Conservation (phyloP, 2,329 filamentous ascomycete genomes). For the Alternaria hordeiaustralica region DNA sequence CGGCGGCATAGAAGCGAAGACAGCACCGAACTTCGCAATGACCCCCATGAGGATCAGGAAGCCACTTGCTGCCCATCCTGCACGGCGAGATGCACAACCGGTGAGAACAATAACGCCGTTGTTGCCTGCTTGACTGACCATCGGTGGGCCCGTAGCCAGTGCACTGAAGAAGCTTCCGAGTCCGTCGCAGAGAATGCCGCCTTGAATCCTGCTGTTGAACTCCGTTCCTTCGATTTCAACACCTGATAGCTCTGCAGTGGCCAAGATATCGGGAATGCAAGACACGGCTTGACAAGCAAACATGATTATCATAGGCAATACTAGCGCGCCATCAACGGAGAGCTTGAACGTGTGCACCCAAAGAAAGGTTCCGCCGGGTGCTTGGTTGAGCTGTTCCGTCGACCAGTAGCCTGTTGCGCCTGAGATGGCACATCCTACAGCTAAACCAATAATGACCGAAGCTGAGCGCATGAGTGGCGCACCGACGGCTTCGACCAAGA, state of each 20-base stretch:
- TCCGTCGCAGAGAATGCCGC: conserved; percentile 37
- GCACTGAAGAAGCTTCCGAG: conserved; percentile 37
- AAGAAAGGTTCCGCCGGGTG: conserved; percentile 33
- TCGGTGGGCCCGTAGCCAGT: conserved; percentile 34
- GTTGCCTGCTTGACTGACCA: conserved; percentile 38
- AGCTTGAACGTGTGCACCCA: conserved; percentile 39
- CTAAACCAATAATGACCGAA: conserved; percentile 35
- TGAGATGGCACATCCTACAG: conserved; percentile 37
- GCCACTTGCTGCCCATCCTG: conserved; percentile 36
- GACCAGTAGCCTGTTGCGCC: conserved; percentile 38
- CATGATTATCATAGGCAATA: conserved; percentile 38
- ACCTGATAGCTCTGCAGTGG: conserved; percentile 34
- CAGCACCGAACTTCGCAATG: conserved; percentile 37
- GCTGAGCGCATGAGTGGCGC: conserved; percentile 39
- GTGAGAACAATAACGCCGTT: conserved; percentile 40
- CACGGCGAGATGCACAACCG: conserved; percentile 34
- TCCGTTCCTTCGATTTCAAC: conserved; percentile 36
- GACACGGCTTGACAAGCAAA: conserved; percentile 36
- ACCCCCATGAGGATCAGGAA: conserved; percentile 38
- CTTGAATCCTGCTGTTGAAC: conserved; percentile 36
- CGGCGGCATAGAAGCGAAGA: conserved; percentile 39
- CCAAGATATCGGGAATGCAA: conserved; percentile 48
- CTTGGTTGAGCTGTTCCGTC: conserved; percentile 20
- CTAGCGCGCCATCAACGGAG: conserved; percentile 36
- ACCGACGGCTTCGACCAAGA: conserved; percentile 35